Conservation (phyloP, 345 rosid species). For the Acer campestre region DNA sequence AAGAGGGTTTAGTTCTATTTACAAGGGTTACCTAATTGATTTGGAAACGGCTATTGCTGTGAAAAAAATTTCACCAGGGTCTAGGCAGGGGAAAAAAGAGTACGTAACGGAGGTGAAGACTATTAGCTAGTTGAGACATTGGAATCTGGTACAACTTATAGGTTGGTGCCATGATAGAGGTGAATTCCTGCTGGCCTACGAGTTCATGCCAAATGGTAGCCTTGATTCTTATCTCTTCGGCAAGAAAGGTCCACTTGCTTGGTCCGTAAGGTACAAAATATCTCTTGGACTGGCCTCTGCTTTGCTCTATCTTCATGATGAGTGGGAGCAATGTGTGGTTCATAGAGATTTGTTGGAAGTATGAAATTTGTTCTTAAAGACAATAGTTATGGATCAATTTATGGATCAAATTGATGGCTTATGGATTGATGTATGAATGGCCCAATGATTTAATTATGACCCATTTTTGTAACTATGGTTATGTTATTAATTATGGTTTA, state of each 20-base stretch:
- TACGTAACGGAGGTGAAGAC: conserved; percentile 53
- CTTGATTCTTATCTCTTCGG: conserved; percentile 59
- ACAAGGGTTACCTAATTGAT: conserved; percentile 43
- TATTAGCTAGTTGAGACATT: conserved; percentile 59
- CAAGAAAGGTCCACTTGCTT: conserved; percentile 31
- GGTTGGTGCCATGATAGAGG: conserved; percentile 70
- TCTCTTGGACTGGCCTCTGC: conserved; percentile 57
- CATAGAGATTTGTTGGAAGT: too few relatives aligned
- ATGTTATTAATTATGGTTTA: too few relatives aligned
- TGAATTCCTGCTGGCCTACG: conserved; percentile 59
- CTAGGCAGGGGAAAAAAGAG: conserved; percentile 56
- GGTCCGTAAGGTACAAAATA: conserved; percentile 48
- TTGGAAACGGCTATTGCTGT: conserved; percentile 40
- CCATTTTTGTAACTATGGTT: too few relatives aligned
- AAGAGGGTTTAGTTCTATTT: conserved; percentile 64
- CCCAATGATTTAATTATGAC: too few relatives aligned
- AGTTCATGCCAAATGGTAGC: conserved; percentile 72
- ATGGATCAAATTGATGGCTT: too few relatives aligned
- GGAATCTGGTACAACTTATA: conserved; percentile 63
- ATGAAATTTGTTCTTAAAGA: too few relatives aligned
- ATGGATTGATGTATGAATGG: too few relatives aligned
- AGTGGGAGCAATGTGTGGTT: conserved; percentile 63
- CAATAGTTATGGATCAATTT: too few relatives aligned
- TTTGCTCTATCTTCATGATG: conserved; percentile 60
- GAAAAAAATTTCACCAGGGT: conserved; percentile 47